Evolutionary conservation across 768 basidiomycete genomes (phyloP).

Genomic region (Naematelia aurantialba): DNA sequence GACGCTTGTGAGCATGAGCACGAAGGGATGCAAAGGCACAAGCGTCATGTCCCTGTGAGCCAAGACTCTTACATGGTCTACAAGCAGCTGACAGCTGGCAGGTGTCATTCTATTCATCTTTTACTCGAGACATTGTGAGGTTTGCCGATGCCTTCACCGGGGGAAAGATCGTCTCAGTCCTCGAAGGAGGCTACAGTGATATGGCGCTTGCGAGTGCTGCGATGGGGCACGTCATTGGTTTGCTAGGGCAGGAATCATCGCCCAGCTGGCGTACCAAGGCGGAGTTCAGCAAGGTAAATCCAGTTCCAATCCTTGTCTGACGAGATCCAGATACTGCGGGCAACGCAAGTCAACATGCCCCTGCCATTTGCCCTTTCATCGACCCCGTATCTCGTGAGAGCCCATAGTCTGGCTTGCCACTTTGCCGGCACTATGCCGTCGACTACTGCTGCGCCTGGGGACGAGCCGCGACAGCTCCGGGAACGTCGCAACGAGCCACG

Average conservation of each 20-base stretch:
- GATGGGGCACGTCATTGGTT: conserved; percentile 73
- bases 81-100: no score
- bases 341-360: no score
- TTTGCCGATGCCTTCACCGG: conserved; percentile 65
- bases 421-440: no score
- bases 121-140: conserved; percentile 65
- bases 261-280: conserved; percentile 35
- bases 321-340: no score
- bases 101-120: conserved; percentile 75
- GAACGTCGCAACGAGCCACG: no score
- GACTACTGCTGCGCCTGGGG: no score
- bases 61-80: no score
- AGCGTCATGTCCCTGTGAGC: conserved; percentile 64
- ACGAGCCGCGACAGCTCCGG: no score
- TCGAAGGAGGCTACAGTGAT: conserved; percentile 95
- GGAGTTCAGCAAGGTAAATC: conserved; percentile 35
- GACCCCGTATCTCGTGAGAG: no score
- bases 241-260: conserved; percentile 49
- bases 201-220: conserved; percentile 77
- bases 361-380: no score
- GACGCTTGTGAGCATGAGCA: conserved; percentile 93
- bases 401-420: no score
- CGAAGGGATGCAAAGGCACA: conserved; percentile 83
- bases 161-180: conserved; percentile 75
- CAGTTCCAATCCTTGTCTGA: neutral